Evolutionary conservation across 2,329 filamentous ascomycete species (phyloP), one percentile per base, ranked within the genome.

Genomic region (Pseudomassariella vexata): DNA sequence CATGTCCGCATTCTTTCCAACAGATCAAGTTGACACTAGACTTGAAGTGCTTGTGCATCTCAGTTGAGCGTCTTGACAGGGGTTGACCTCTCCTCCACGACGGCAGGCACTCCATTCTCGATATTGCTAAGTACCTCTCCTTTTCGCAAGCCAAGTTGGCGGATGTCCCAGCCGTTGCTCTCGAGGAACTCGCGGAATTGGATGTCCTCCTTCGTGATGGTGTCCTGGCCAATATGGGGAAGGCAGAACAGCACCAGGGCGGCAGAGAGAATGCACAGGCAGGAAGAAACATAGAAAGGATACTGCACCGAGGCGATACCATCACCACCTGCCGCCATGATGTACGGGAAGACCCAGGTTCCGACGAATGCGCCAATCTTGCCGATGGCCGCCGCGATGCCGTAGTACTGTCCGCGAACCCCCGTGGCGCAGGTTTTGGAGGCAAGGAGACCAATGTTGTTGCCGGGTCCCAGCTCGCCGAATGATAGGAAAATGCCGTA

Each of bases 341-440:
- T 82, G 38, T 87, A 74, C 0, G 82, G 81, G 50, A 92, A 87
- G 9, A 92, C 79, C 47, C 85, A 89, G 1, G 82, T 86, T 8
- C 89, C 89, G 7, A 94, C 77, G 46, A 95, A 95, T 3, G 87
- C 89, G 30, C 82, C 82, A 22, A 88, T 73, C 58, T 88, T 89
- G 39, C 85, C 84, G 2, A 78, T 49, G 0, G 82, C 82, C 0
- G 84, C 83, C 0, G 83, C 82, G 26, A 85, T 70, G 5, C 81
- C 78, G 45, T 82, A 82, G 58, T 82, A 82, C 25, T 66, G 67
- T 3, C 88, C 89, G 23, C 88, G 75, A n/a, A 95, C 81, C 12
- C 84, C 82, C 5, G 89, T 95, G 0, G 89, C 86, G 48, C 80
- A 88, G 2, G 85, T 89, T 66, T 95, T 95, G 28, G 84, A 83